Evolutionary conservation across 169 alveolate species (phyloP).

Genomic region (Babesia gibsoni): DNA sequence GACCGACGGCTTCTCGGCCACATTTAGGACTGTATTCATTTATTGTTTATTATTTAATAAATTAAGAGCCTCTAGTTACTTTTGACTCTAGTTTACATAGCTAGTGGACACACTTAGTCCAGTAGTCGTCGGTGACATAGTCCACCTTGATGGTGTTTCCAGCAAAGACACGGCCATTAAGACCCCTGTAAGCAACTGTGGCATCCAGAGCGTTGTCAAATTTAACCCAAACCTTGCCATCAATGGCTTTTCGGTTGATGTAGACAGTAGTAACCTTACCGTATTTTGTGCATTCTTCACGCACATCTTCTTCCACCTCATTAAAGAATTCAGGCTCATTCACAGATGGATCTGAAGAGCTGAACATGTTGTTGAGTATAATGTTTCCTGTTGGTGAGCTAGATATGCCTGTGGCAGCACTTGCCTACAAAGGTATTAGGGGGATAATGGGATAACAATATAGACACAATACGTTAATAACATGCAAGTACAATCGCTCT

Average conservation of each 20-base stretch:
- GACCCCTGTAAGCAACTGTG: conserved; percentile 68
- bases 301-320: conserved; percentile 86
- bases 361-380: conserved; percentile 80
- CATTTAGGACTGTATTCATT: conserved; percentile 68
- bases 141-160: conserved; percentile 78
- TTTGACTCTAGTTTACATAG: background rate
- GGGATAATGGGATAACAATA: too few relatives aligned
- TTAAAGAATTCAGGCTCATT: conserved; percentile 75
- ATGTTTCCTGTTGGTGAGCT: conserved; percentile 63
- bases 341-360: conserved; percentile 69
- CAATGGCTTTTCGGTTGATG: conserved; percentile 69
- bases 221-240: conserved; percentile 83
- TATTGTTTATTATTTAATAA: background rate
- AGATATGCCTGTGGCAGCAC: conserved; percentile 23
- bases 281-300: conserved; percentile 83
- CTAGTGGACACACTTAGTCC: conserved; percentile 46
- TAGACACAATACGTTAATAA: too few relatives aligned
- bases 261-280: conserved; percentile 79
- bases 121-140: conserved; percentile 67
- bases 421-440: background rate
- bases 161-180: conserved; percentile 83
- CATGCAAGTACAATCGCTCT: too few relatives aligned
- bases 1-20: conserved; percentile 99
- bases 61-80: background rate
- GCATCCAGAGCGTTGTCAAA: conserved; percentile 70